Base-by-base conservation (phyloP, 2,329 filamentous ascomycete species). In the Akanthomyces muscarius region DNA sequence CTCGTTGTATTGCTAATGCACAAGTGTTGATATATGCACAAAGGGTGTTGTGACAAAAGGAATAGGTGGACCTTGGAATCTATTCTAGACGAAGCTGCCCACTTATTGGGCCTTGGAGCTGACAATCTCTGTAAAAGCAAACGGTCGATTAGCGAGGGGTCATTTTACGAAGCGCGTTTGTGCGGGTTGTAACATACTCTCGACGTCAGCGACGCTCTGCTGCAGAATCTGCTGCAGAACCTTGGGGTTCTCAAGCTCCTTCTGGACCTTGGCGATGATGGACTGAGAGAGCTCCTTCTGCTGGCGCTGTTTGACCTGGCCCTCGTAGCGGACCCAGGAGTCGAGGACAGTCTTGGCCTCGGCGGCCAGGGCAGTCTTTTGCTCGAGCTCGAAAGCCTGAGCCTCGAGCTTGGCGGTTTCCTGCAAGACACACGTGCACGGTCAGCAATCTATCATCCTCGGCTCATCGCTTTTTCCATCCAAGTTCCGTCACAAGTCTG, bases 201-300 rank as follows among this genome's bases (percentile, higher is more conserved):
- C 95, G 76, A 99, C 89, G 79, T 99, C 95, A 68, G 89, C 81
- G 74, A 99, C 86, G 78, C 92, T 97, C 86, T 99, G 95, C 83
- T 95, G 90, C 71, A 99, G 88, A 74, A 99, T 97, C 83, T 97
- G 92, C 85, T 97, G 92, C 72, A 99, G 88, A 69, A 89, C 86
- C 87, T 93, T 98, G 78, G 96, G 95, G 86, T 90, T 97, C 86
- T 97, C 91, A 64, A 99, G 88, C 86, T 98, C 94, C 88, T 98
- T 98, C 80, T 91, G 89, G 76, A 98, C 95, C 88, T 97, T 99
- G 84, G 90, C 87, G 74, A 99, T 98, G 79, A 99, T 84, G 78
- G 82, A 87, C 76, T 96, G 88, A 68, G 95, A 92, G 69, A 99
- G 87, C 86, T 99, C 95, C 80, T 86, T 89, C 86, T 99, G 95